Evolutionary conservation across 1,284 basidiomycete species (phyloP).

Genomic region (Cutaneotrichosporon cutaneum): DNA sequence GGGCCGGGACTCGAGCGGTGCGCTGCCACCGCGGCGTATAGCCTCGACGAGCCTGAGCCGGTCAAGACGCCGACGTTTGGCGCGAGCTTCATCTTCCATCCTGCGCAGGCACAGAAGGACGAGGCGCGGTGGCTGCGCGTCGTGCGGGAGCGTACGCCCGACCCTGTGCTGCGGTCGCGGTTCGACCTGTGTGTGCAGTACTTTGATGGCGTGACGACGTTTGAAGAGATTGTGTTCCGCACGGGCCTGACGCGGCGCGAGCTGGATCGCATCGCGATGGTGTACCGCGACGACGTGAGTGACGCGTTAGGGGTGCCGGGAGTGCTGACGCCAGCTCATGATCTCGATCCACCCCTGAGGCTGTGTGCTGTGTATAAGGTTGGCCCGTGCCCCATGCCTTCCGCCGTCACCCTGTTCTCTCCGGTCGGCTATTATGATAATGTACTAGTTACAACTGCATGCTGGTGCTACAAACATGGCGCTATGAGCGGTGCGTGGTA

Average conservation of each 20-base stretch:
- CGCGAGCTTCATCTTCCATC: constrained; percentile 43
- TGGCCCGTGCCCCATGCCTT: neutral
- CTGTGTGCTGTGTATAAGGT: neutral
- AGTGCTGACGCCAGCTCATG: constrained; percentile 36
- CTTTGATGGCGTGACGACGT: constrained; percentile 48
- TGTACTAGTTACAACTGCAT: constrained; percentile 2
- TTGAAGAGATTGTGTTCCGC: constrained; percentile 51
- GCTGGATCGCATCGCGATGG: constrained; percentile 39
- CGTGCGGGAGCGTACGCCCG: constrained; percentile 40
- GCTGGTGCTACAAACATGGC: neutral
- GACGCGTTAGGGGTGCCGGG: no score
- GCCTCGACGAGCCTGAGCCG: constrained; percentile 33
- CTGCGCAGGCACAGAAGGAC: constrained; percentile 46
- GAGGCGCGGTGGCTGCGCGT: constrained; percentile 48
- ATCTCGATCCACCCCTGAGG: constrained; percentile 43
- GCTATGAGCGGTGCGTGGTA: neutral
- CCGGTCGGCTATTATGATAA: no score
- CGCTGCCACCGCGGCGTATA: constrained; percentile 22
- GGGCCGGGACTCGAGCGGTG: neutral
- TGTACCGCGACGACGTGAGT: constrained; percentile 47
- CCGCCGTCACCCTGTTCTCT: no score
- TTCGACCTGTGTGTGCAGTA: constrained; percentile 52
- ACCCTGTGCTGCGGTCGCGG: constrained; percentile 39
- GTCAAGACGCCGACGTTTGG: constrained; percentile 35
- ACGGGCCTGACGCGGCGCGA: constrained; percentile 45